Base-by-base conservation (phyloP, 352 stramenopile species). In the Globisporangium paroecandrum region DNA sequence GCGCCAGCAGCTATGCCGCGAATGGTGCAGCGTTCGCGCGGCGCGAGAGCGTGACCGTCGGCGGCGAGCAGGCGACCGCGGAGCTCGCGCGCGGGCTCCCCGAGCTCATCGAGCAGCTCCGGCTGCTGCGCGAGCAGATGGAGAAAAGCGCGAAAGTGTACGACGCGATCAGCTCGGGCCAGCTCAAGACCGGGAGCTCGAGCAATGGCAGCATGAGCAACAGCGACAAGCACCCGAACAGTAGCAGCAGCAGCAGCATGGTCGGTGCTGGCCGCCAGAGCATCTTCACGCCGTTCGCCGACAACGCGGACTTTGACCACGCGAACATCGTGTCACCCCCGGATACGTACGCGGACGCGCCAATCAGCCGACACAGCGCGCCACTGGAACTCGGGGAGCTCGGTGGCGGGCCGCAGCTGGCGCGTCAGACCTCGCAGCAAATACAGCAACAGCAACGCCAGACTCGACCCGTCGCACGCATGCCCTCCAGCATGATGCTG, bases 131-230 rank as follows among this genome's bases (percentile, higher is more conserved):
- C 25, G 41, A 75, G 13, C 77, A 89, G 57, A 92, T 93, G 83
- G 77, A 90, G 55, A 81, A 77, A 57, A 89, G 85, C 66, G 86
- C 81, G 29, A 81, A 87, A 62, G 69, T 93, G 29, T 95, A 93
- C 74, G 82, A 91, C 56, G 63, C 81, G 36, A 78, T 89, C 54
- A 70, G 80, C 22, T 68, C 76, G 5, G 54, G 64, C 2, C 53
- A 76, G n/a, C 5, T 65, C 61, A 64, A 65, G 46, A 62, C 67
- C 13, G 15, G 1, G 41, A 53, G 34, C 38, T 53, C 12, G 4
- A 67, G 58, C 57, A 74, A 62, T 47, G n/a, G 51, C 18, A 61
- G 32, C 32, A 69, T 49, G 32, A 59, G 58, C 24, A 54, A 53
- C 49, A 64, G 43, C 22, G 43, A 41, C 13, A 36, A 58, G 32